phyloP scores from a whole-genome alignment of 2,329 filamentous ascomycete species.

The Mycosphaerella sp. region DNA sequence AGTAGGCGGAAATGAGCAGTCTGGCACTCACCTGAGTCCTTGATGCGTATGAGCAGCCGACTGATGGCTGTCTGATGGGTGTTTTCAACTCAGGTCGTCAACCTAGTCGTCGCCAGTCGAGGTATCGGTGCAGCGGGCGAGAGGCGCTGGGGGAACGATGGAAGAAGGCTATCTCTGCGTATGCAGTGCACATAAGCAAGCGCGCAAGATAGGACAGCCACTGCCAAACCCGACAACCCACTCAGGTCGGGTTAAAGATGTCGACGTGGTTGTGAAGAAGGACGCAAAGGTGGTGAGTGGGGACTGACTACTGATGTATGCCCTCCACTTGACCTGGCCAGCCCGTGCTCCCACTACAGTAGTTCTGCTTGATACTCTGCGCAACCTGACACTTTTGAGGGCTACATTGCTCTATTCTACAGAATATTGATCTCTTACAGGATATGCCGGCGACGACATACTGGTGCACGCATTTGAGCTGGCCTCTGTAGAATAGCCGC shows the following conservation, averaged over 20 bases:
- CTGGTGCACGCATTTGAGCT: neutral
- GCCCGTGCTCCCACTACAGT: neutral
- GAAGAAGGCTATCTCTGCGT: constrained; percentile 10
- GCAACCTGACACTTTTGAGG: neutral
- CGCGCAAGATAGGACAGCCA: constrained; percentile 16
- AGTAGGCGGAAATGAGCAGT: constrained; percentile 5
- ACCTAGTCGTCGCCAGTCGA: constrained; percentile 26
- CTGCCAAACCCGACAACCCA: constrained; percentile 9
- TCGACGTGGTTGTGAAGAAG: constrained; percentile 11
- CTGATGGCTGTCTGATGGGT: constrained; percentile 27
- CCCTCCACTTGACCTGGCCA: constrained; percentile 5
- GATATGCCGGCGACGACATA: neutral
- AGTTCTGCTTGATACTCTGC: neutral
- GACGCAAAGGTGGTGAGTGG: constrained; percentile 6
- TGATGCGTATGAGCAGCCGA: constrained; percentile 19
- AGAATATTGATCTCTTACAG: neutral
- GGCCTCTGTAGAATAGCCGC: neutral
- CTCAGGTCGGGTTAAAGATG: constrained; percentile 11
- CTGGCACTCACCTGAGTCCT: constrained; percentile 27
- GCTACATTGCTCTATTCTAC: neutral
- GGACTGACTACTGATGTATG: neutral
- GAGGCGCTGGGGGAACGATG: neutral
- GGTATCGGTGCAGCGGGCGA: constrained; percentile 6
- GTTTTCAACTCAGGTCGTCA: constrained; percentile 15
- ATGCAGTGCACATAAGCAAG: constrained; percentile 9